These are phyloP conservation scores for Boletellus sp. DNA, from an alignment of 768 basidiomycete species.

Conservation along the genomic window DNA sequence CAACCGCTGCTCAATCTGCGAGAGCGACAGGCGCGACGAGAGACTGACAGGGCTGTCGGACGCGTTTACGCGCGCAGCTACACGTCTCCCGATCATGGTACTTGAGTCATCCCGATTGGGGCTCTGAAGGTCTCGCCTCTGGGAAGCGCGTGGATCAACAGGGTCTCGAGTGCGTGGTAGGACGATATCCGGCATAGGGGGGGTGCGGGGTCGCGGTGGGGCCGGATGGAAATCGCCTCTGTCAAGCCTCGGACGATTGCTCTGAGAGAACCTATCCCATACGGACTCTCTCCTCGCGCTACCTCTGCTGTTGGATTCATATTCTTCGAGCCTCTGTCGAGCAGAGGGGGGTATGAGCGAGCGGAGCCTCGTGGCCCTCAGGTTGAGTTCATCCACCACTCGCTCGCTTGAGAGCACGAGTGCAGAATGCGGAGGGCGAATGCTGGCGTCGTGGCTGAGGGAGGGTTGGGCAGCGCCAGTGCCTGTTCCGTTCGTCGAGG, in stretches of 20 bases:
- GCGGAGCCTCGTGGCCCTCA: constrained; percentile 27
- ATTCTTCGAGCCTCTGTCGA: constrained; percentile 33
- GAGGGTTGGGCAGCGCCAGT: constrained; percentile 7
- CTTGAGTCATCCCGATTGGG: constrained; percentile 27
- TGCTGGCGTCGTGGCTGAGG: constrained; percentile 17
- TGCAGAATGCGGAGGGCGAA: constrained; percentile 31
- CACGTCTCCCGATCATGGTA: constrained; percentile 35
- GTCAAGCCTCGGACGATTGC: constrained; percentile 10
- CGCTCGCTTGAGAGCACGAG: constrained; percentile 29
- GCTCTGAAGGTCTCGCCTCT: constrained; percentile 21
- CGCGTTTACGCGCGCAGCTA: constrained; percentile 28
- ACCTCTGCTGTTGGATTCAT: constrained; percentile 19
- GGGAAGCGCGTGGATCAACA: constrained; percentile 12
- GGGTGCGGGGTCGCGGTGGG: constrained; percentile 24
- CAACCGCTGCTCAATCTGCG: constrained; percentile 29
- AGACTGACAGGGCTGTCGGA: constrained; percentile 17
- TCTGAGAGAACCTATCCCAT: constrained; percentile 23
- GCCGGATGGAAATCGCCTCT: constrained; percentile 14
- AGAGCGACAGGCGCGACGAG: constrained; percentile 18
- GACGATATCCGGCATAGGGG: constrained; percentile 29
- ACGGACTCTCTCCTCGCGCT: constrained; percentile 13
- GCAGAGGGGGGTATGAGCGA: constrained; percentile 28
- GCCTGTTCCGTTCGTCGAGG: constrained; percentile 3
- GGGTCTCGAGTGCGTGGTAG: constrained; percentile 15
- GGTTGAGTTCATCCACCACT: constrained; percentile 25